Evolutionary conservation across 2,329 filamentous ascomycete genomes (phyloP).

Genomic region (Aureobasidium zeae): DNA sequence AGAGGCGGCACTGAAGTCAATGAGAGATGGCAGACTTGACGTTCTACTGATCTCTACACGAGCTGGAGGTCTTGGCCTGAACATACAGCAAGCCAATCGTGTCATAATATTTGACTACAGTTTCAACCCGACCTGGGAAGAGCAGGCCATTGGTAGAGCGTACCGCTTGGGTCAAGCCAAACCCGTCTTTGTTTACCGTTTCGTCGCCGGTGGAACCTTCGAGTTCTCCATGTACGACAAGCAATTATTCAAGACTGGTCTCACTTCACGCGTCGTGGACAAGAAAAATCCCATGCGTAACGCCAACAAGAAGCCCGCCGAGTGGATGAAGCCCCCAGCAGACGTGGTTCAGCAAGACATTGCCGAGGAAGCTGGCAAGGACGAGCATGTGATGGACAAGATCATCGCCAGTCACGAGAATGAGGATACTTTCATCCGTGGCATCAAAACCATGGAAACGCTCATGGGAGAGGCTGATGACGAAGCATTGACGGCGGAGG

Average conservation of each 20-base stretch:
- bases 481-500: conserved; percentile 26
- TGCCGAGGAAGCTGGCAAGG: conserved; percentile 43
- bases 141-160: conserved; percentile 77
- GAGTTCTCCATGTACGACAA: conserved; percentile 66
- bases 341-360: conserved; percentile 45
- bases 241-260: conserved; percentile 71
- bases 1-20: conserved; percentile 55
- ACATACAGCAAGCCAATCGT: conserved; percentile 73
- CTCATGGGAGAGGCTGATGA: conserved; percentile 27
- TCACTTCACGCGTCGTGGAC: conserved; percentile 73
- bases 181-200: conserved; percentile 73
- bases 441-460: conserved; percentile 28
- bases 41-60: conserved; percentile 75
- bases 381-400: conserved; percentile 50
- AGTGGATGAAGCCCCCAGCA: conserved; percentile 53
- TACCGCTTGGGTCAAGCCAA: conserved; percentile 80
- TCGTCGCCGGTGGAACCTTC: conserved; percentile 68
- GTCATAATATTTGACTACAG: conserved; percentile 78
- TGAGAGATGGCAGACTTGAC: conserved; percentile 49
- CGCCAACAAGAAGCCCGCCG: conserved; percentile 43
- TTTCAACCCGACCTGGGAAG: conserved; percentile 72
- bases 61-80: conserved; percentile 74
- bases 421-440: conserved; percentile 42
- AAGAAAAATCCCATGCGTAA: conserved; percentile 65
- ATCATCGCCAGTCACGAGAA: conserved; percentile 46